A percentile compares a stretch with the other conserved stretches of the same genome.
Evolutionary conservation across 129 eudicot genomes (phyloP).

Genomic region (Oenanthe sinensis): DNA sequence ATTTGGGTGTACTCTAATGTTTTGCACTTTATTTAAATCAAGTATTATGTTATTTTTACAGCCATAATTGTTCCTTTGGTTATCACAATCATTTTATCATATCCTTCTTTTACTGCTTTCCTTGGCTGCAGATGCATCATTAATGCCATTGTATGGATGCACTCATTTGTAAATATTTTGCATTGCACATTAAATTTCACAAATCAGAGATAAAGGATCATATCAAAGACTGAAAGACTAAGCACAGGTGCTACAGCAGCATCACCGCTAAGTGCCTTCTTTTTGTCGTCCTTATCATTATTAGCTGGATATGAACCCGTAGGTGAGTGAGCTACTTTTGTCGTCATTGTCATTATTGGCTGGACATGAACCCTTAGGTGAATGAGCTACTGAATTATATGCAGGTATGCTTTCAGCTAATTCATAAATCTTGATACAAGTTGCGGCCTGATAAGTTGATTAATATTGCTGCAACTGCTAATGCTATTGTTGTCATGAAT

Average conservation of each 20-base stretch:
- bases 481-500: constrained; percentile 8
- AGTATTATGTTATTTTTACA: background rate
- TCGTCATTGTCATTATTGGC: background rate
- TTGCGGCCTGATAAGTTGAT: background rate
- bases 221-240: background rate
- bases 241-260: background rate
- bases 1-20: background rate
- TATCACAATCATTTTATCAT: background rate
- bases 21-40: background rate
- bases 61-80: background rate
- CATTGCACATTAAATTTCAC: background rate
- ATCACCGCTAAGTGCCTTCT: background rate
- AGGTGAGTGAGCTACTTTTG: too few species aligned
- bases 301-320: too few species aligned
- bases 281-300: background rate
- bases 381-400: background rate
- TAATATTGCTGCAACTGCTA: background rate
- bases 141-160: background rate
- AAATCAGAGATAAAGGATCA: background rate
- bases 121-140: background rate
- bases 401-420: background rate
- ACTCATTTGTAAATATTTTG: background rate
- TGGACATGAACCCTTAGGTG: background rate
- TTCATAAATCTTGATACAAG: background rate
- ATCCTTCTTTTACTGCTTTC: background rate